These are phyloP conservation scores for Heterobasidion irregulare DNA, from an alignment of 1,284 basidiomycete genomes.

Conservation along the genomic window DNA sequence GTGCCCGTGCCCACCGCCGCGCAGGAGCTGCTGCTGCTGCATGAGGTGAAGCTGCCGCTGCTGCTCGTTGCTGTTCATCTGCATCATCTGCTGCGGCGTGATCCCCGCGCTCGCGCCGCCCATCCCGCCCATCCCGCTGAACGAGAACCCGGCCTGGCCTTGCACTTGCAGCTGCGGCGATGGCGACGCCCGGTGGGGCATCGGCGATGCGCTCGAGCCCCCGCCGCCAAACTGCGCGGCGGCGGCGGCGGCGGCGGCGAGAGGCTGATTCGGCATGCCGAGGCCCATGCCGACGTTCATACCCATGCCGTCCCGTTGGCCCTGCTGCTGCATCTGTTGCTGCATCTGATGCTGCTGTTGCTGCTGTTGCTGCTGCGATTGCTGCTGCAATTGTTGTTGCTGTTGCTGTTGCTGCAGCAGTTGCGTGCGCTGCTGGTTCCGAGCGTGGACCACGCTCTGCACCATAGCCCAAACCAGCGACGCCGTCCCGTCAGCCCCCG, in stretches of 20 bases:
- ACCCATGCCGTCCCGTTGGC: too few relatives aligned
- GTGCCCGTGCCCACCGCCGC: conserved; percentile 7
- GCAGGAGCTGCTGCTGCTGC: conserved; percentile 22
- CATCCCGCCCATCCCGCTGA: not conserved
- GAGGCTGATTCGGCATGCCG: not conserved
- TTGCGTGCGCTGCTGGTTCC: not conserved
- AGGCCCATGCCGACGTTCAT: too few relatives aligned
- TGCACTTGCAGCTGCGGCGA: conserved; percentile 6
- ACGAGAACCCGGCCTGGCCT: conserved; percentile 3
- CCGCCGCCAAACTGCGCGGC: not conserved
- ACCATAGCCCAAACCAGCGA: not conserved
- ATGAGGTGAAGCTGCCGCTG: conserved; percentile 27
- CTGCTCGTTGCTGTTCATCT: conserved; percentile 16
- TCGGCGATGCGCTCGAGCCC: not conserved
- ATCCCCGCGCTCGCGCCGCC: conserved; percentile 8
- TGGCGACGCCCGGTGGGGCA: conserved; percentile 3
- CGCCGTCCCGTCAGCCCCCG: not conserved
- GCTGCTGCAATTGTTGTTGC: conserved; percentile 17
- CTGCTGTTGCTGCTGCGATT: not conserved
- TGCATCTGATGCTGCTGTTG: not conserved
- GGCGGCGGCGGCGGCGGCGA: too few relatives aligned
- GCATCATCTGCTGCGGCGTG: conserved; percentile 20
- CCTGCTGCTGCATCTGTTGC: too few relatives aligned
- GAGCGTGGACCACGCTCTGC: too few relatives aligned
- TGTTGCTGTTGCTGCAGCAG: conserved; percentile 18